phyloP scores from a whole-genome alignment of 257 asterid species.

The Solanum appendiculatum region DNA sequence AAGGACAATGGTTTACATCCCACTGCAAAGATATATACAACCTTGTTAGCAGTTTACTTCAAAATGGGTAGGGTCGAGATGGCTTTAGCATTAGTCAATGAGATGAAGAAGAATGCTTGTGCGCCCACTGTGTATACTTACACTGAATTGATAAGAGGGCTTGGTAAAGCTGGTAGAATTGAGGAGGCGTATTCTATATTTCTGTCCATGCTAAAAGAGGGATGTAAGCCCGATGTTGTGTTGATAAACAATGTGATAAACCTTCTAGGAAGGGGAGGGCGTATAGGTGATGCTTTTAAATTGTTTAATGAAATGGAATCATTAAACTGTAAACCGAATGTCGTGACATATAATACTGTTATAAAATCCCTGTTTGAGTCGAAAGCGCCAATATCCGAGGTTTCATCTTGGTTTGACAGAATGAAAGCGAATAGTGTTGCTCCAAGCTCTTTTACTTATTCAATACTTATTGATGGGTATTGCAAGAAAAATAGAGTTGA shows the following conservation, averaged over 20 bases:
- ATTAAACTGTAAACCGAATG: slow-evolving; percentile 58
- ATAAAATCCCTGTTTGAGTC: slow-evolving; percentile 67
- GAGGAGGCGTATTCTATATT: slow-evolving; percentile 74
- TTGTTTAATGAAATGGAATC: slow-evolving; percentile 76
- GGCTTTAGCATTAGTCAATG: slow-evolving; percentile 54
- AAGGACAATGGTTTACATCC: slow-evolving; percentile 66
- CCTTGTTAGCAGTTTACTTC: slow-evolving; percentile 48
- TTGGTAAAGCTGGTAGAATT: slow-evolving; percentile 61
- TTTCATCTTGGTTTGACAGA: slow-evolving; percentile 55
- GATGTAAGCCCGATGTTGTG: slow-evolving; percentile 77
- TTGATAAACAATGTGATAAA: slow-evolving; percentile 71
- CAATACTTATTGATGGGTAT: slow-evolving; percentile 80
- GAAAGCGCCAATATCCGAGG: slow-evolving; percentile 49
- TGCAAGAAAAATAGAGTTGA: slow-evolving; percentile 75
- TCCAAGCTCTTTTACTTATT: slow-evolving; percentile 75
- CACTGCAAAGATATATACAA: slow-evolving; percentile 73
- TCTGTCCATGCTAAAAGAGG: slow-evolving; percentile 47
- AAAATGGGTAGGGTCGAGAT: slow-evolving; percentile 47
- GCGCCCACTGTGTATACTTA: slow-evolving; percentile 70
- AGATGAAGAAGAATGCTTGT: slow-evolving; percentile 67
- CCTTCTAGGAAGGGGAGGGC: slow-evolving; percentile 59
- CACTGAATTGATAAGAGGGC: slow-evolving; percentile 74
- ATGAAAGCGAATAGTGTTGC: slow-evolving; percentile 49
- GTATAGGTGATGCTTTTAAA: slow-evolving; percentile 52
- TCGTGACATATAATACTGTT: slow-evolving; percentile 77